Conservation (phyloP, 1,284 basidiomycete genomes). For the Fomitopsis betulina region DNA sequence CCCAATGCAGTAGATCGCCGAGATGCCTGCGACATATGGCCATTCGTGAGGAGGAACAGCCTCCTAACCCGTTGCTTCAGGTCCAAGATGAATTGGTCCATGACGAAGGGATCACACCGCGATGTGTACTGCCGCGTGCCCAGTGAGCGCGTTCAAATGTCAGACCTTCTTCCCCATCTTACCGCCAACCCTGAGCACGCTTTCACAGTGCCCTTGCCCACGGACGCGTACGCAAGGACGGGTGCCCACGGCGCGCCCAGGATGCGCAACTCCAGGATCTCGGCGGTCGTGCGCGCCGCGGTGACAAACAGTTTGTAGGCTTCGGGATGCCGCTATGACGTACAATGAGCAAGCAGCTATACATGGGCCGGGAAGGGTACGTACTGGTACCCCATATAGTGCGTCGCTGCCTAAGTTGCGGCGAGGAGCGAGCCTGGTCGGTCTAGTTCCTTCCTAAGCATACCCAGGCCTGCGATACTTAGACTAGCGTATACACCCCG, state of each 20-base stretch:
- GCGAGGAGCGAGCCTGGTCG: slow-evolving; percentile 91
- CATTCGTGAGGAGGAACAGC: no score
- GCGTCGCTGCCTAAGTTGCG: slow-evolving; percentile 95
- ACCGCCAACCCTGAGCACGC: no score
- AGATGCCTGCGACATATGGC: no score
- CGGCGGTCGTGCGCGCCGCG: slow-evolving; percentile 61
- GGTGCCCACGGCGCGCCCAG: slow-evolving; percentile 86
- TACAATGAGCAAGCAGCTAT: background rate
- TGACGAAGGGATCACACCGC: slow-evolving; percentile 85
- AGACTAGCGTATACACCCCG: no score
- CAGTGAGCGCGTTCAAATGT: slow-evolving; percentile 90
- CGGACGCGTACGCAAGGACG: slow-evolving; percentile 85
- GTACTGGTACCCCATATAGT: slow-evolving; percentile 83
- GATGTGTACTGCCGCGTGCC: no score
- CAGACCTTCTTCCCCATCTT: slow-evolving; percentile 81
- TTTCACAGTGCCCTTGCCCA: slow-evolving; percentile 40
- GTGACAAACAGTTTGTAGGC: slow-evolving; percentile 84
- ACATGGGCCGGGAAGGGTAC: slow-evolving; percentile 19
- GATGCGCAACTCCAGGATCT: slow-evolving; percentile 79
- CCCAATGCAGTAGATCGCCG: no score
- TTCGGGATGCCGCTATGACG: slow-evolving; percentile 83
- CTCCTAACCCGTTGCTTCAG: no score
- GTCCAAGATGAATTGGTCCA: slow-evolving; percentile 77
- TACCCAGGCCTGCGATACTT: no score
- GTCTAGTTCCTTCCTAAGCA: no score